Conservation (phyloP, 1,284 basidiomycete genomes). For the Cystobasidium pallidum region DNA sequence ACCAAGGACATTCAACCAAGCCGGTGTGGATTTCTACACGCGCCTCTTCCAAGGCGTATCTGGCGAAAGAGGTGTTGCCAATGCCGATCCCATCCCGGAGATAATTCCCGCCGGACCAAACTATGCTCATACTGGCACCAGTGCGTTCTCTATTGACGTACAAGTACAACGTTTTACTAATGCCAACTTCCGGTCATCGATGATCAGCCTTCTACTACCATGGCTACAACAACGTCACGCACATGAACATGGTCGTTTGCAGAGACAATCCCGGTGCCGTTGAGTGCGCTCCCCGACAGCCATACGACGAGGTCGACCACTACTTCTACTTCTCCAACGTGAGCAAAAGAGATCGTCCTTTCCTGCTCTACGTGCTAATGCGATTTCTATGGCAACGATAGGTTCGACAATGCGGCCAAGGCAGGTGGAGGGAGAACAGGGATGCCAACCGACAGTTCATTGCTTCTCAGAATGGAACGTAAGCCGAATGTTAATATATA, state of each 20-base stretch:
- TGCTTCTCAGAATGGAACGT: slow-evolving; percentile 24
- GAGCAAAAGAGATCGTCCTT: neutral
- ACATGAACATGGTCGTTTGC: slow-evolving; percentile 40
- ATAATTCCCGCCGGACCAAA: slow-evolving; percentile 41
- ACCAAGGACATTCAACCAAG: slow-evolving; percentile 45
- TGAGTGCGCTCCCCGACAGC: slow-evolving; percentile 25
- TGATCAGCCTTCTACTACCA: slow-evolving; percentile 31
- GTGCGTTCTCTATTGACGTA: too few relatives aligned
- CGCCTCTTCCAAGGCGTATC: slow-evolving; percentile 42
- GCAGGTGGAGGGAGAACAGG: slow-evolving; percentile 24
- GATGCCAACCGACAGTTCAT: slow-evolving; percentile 26
- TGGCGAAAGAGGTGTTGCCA: slow-evolving; percentile 43
- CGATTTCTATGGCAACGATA: neutral
- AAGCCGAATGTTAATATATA: neutral
- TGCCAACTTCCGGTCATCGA: too few relatives aligned
- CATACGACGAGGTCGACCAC: slow-evolving; percentile 30
- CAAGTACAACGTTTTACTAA: too few relatives aligned
- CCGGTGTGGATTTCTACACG: slow-evolving; percentile 39
- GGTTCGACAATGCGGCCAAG: slow-evolving; percentile 34
- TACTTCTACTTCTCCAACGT: slow-evolving; percentile 38
- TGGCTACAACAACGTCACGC: slow-evolving; percentile 17
- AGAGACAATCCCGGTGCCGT: slow-evolving; percentile 15
- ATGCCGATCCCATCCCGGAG: slow-evolving; percentile 40
- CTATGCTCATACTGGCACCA: slow-evolving; percentile 40
- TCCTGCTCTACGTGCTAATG: neutral